Base-by-base conservation (phyloP, 2,329 filamentous ascomycete species). In the Dryadomyces quercivorus region DNA sequence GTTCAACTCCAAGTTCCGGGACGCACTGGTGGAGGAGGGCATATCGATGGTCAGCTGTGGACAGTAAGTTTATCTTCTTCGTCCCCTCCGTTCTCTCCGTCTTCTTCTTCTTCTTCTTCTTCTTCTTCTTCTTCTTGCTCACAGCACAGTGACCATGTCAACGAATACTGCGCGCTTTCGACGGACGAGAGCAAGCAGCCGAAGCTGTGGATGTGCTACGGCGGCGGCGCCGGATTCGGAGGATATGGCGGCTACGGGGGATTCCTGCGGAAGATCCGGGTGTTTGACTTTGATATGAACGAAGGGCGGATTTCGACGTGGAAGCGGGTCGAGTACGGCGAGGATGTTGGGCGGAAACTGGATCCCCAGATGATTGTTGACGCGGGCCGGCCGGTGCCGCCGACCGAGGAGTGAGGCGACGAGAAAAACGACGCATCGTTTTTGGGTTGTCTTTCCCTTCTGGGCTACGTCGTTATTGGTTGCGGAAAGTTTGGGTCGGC, bases 141-240 rank as follows among this genome's bases (percentile, higher is more conserved):
- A 42, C 31, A 9, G 10, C 40, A 5, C 15, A 87, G 84, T 66
- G 93, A 98, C 65, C 93, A 98, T 65, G 92, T 86, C 60, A 98
- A 98, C 66, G 93, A 98, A 65, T 97, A 96, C 68, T 98, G 93
- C 68, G 84, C 87, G 59, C 76, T 96, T 9, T 82, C 78, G 1
- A 68, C 73, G 3, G 69, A 78, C 52, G 70, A 77, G 44, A 68
- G 74, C 34, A 71, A 71, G 21, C 69, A 74, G n/a, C 84, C 86
- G 0, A 79, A 85, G 34, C 72, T 97, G 2, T 98, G 93, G 93
- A 95, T 98, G 91, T 98, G 93, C 73, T 97, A 97, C 68, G 92
- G 84, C 9, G 93, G 93, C 36, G 93, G 87, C 26, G 81, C 84
- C 31, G 93, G 93, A 1, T 95, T 98, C 63, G 93, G 93, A 54